phyloP scores from a whole-genome alignment of 2,329 filamentous ascomycete genomes.

The Fusarium sp. region DNA sequence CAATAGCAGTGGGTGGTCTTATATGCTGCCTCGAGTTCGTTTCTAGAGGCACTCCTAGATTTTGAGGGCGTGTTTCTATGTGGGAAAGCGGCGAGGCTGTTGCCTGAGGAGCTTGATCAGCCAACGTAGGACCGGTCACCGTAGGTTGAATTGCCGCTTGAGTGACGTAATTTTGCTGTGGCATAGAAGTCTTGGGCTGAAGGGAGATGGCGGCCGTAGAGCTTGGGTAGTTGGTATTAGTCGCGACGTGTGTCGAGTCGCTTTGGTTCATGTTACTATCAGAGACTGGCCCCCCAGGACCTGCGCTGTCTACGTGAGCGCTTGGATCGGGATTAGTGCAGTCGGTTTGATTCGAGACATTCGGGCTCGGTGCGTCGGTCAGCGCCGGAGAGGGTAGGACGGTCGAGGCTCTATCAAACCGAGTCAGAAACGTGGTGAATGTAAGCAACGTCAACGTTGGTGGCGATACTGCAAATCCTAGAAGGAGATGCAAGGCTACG shows the following conservation, averaged over 20 bases:
- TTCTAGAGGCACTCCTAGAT: not conserved
- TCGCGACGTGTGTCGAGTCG: constrained; percentile 7
- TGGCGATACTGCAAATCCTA: not conserved
- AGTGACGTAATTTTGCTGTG: not conserved
- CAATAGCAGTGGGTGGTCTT: not conserved
- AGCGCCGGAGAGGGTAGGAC: constrained; percentile 70
- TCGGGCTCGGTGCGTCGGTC: constrained; percentile 68
- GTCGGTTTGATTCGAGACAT: constrained; percentile 47
- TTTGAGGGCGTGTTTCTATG: not conserved
- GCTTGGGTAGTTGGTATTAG: constrained; percentile 3
- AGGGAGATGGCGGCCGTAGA: not conserved
- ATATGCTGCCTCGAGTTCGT: not conserved
- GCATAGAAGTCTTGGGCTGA: not conserved
- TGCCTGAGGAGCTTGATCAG: not conserved
- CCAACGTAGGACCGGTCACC: not conserved
- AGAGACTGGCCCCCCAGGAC: constrained; percentile 5
- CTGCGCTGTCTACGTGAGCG: constrained; percentile 13
- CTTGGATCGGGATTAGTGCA: constrained; percentile 45
- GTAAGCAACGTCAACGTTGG: not conserved
- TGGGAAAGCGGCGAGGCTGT: not conserved
- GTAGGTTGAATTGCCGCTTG: not conserved
- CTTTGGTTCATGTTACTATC: constrained; percentile 16
- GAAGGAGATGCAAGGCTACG: constrained; percentile 8
- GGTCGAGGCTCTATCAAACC: constrained; percentile 36
- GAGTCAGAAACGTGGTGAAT: constrained; percentile 24